Percentiles rank a stretch among this genome's conserved stretches.
Evolutionary conservation across 768 basidiomycete genomes (phyloP).

Genomic region (Tylopilus sp.): DNA sequence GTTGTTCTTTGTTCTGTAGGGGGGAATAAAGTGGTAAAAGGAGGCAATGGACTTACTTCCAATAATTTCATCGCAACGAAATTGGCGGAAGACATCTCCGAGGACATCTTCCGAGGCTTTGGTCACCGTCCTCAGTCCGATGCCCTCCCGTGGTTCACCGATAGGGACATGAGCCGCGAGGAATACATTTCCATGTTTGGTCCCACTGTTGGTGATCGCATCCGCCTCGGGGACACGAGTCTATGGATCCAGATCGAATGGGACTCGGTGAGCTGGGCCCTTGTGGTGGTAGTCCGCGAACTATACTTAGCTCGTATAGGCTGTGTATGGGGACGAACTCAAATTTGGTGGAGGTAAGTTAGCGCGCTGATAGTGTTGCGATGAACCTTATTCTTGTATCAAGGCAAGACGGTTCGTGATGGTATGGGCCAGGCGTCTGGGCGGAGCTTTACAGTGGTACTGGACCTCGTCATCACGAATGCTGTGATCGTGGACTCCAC

Average conservation of each 20-base stretch:
- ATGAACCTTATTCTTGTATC: neutral
- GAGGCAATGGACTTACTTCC: conserved; percentile 64
- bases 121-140: conserved; percentile 66
- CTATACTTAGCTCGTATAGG: conserved; percentile 38
- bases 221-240: conserved; percentile 83
- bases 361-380: neutral
- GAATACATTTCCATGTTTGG: conserved; percentile 94
- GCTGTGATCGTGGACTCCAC: conserved; percentile 93
- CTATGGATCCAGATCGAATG: conserved; percentile 92
- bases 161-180: conserved; percentile 61
- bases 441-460: conserved; percentile 55
- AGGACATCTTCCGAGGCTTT: conserved; percentile 48
- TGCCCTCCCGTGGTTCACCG: conserved; percentile 45
- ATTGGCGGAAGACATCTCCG: conserved; percentile 36
- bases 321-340: conserved; percentile 92
- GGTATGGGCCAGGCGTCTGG: conserved; percentile 95
- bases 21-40: conserved; percentile 67
- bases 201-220: conserved; percentile 86
- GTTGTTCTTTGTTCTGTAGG: conserved; percentile 79
- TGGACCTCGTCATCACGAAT: conserved; percentile 95
- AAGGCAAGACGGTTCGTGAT: conserved; percentile 91
- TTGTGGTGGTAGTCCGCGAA: neutral
- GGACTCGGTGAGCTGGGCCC: conserved; percentile 54
- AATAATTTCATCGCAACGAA: conserved; percentile 41
- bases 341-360: conserved; percentile 90